These are phyloP conservation scores for Umbelopsis sp. DNA, from an alignment of 371 early-diverging fungal genomes.

Conservation along the genomic window DNA sequence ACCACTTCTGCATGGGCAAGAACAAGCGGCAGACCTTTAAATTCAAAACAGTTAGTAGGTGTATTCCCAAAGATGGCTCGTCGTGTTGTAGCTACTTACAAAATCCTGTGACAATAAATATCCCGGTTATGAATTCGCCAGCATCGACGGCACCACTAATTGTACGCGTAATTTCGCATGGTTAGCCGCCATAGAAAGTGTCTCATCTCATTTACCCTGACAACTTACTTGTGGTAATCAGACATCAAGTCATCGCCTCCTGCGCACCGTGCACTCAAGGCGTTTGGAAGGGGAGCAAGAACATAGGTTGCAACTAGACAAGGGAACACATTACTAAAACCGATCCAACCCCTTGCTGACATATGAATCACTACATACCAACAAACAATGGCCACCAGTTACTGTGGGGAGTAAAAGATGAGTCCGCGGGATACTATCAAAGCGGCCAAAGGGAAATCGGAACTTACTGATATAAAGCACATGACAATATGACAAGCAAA, in stretches of 20 bases:
- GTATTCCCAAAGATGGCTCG: not conserved
- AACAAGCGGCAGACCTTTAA: conserved; percentile 67
- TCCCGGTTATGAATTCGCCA: conserved; percentile 91
- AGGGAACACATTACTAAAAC: not conserved
- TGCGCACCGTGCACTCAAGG: conserved; percentile 75
- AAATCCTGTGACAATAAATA: conserved; percentile 91
- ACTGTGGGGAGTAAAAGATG: conserved; percentile 37
- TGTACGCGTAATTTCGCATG: not conserved
- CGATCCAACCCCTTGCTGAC: not conserved
- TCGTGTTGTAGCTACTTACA: conserved; percentile 48
- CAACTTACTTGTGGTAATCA: conserved; percentile 67
- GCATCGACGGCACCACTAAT: conserved; percentile 76
- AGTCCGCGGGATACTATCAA: not conserved
- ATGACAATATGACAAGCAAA: conserved; percentile 89
- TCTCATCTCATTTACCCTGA: not conserved
- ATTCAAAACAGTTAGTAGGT: not conserved
- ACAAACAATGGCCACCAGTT: conserved; percentile 95
- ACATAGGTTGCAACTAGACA: conserved; percentile 76
- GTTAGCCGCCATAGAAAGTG: conserved; percentile 8
- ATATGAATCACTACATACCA: conserved; percentile 40
- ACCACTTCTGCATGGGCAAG: conserved; percentile 76
- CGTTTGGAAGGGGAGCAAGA: conserved; percentile 91
- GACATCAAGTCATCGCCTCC: conserved; percentile 77
- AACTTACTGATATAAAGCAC: conserved; percentile 83
- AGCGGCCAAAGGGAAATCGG: not conserved